Evolutionary conservation across 352 stramenopile species (phyloP), one percentile per base, ranked within the genome.

Genomic region (Paralagenidium karlingii): DNA sequence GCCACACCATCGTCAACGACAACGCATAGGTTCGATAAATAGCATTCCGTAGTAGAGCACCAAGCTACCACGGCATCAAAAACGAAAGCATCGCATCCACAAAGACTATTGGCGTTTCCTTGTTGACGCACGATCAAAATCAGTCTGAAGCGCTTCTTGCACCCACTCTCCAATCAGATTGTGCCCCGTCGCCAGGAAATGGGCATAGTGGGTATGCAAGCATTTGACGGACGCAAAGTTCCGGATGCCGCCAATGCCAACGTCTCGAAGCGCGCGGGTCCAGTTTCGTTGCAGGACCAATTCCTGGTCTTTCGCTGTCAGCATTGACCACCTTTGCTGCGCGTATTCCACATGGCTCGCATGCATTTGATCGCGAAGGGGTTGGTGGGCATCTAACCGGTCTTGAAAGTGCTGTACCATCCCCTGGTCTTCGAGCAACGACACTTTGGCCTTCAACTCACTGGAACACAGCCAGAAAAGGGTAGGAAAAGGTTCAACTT

Each of bases 161-260:
- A 83, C 66, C 69, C 69, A 83, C 38, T 61, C 48, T 11, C 69
- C 69, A 5, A 83, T 57, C 30, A 69, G 40, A 36, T 76, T 80
- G 47, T 74, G 58, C 16, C 22, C 7, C 9, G 63, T 70, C 12
- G 57, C 52, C 26, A 81, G 40, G 37, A 61, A 83, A 39, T 83
- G 69, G 22, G 69, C 69, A 49, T 83, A 83, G 53, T 83, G 69
- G 25, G 67, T 74, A 49, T 83, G 69, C 32, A 83, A 54, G 48
- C 69, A 83, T 57, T 83, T 83, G 46, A 80, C 68, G 20, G 60
- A 66, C 15, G 60, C 57, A 13, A 57, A 64, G 20, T 77, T 59
- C 22, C 61, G 65, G 47, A 79, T 76, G 32, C 68, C 68, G 15
- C 58, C 68, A 41, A 82, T 73, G 32, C 65, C 68, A 8, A 79